Conservation (phyloP, 2,329 filamentous ascomycete genomes). For the Botrytis paeoniae region DNA sequence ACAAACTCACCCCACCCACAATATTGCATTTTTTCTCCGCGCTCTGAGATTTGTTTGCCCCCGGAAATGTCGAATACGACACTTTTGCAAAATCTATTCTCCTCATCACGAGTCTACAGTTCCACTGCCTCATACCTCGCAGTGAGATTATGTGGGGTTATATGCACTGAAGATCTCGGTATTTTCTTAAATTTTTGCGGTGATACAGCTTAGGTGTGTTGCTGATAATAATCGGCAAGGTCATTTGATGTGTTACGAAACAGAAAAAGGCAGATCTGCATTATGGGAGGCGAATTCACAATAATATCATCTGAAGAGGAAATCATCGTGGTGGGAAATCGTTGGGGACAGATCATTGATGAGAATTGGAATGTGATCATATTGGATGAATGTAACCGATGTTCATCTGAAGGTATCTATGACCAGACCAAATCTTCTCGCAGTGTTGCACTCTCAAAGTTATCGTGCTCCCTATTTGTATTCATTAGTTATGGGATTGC, state of each 20-base stretch:
- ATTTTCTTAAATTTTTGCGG: neutral
- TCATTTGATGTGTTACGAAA: slow-evolving; percentile 1
- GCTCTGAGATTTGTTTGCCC: neutral
- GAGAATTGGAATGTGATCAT: neutral
- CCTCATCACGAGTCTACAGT: neutral
- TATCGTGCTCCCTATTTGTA: neutral
- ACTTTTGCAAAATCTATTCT: neutral
- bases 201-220: neutral
- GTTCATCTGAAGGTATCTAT: neutral
- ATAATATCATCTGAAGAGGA: neutral
- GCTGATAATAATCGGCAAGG: neutral
- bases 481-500: neutral
- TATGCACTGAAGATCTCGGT: slow-evolving; percentile 6
- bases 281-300: neutral
- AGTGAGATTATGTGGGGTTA: neutral
- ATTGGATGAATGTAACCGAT: neutral
- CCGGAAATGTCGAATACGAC: neutral
- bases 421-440: neutral
- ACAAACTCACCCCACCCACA: neutral
- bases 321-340: neutral
- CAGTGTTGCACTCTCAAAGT: neutral
- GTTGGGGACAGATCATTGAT: neutral
- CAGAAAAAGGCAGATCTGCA: neutral
- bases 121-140: neutral
- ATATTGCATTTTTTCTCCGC: neutral